Conservation (phyloP, 306 rosid genomes). For the Cucurbita maxima region DNA sequence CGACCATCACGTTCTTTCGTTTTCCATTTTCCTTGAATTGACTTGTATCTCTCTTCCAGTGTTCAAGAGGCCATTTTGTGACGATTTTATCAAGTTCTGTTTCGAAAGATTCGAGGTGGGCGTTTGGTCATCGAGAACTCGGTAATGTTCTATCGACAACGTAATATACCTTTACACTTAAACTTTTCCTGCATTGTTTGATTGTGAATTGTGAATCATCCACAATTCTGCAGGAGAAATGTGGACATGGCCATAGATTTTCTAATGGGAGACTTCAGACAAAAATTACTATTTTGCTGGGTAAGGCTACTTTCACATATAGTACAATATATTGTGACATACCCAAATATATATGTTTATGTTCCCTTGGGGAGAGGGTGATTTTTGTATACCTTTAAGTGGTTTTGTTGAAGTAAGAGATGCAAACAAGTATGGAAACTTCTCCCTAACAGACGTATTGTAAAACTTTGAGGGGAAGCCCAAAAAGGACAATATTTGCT, state of each 20-base stretch:
- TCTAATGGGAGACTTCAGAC: conserved; percentile 38
- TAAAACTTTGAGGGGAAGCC: no score
- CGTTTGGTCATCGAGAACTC: conserved; percentile 81
- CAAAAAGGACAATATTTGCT: no score
- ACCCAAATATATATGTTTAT: neutral
- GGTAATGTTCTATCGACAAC: conserved; percentile 32
- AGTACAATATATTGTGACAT: neutral
- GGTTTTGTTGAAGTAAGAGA: neutral
- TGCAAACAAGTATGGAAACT: neutral
- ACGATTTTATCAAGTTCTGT: conserved; percentile 67
- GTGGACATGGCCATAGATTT: conserved; percentile 26
- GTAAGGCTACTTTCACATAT: conserved; percentile 23
- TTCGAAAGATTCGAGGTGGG: conserved; percentile 74
- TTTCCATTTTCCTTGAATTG: conserved; percentile 9
- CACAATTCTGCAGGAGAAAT: conserved; percentile 35
- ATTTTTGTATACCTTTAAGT: neutral
- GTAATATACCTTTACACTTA: neutral
- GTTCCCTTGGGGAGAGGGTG: neutral
- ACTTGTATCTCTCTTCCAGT: conserved; percentile 28
- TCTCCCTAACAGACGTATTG: no score
- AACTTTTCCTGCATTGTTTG: neutral
- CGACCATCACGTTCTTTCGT: neutral
- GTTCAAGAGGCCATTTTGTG: conserved; percentile 81
- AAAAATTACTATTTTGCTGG: conserved; percentile 71
- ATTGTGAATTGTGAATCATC: neutral